phyloP scores from a whole-genome alignment of 345 rosid species.

The Clarkia xantiana region DNA sequence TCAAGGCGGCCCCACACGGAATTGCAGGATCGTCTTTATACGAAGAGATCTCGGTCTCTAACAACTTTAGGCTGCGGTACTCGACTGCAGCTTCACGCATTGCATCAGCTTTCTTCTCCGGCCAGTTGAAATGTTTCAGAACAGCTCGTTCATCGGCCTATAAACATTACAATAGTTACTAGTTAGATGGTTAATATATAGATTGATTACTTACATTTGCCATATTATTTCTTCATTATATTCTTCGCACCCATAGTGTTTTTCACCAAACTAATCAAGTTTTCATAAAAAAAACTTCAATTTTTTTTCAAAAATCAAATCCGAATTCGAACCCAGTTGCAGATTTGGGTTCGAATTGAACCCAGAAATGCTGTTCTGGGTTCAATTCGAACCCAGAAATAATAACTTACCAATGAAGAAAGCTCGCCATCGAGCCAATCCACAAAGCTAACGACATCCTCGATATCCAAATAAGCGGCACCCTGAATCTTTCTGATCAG shows the following conservation, averaged over 20 bases:
- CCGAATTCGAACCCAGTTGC: too few species aligned
- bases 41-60: constrained; percentile 55
- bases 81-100: constrained; percentile 80
- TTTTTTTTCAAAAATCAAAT: too few species aligned
- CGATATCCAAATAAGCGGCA: constrained; percentile 53
- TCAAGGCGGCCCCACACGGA: constrained; percentile 53
- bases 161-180: constrained; percentile 2
- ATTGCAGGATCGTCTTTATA: constrained; percentile 31
- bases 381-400: too few species aligned
- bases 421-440: constrained; percentile 73
- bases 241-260: too few species aligned
- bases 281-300: too few species aligned
- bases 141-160: constrained; percentile 92
- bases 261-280: too few species aligned
- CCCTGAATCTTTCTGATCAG: constrained; percentile 57
- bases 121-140: constrained; percentile 90
- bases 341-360: too few species aligned
- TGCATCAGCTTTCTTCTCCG: constrained; percentile 84
- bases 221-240: too few species aligned
- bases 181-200: too few species aligned
- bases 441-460: constrained; percentile 60
- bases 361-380: too few species aligned
- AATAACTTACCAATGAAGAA: constrained; percentile 46
- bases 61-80: constrained; percentile 53
- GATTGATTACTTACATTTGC: too few species aligned